Percentiles rank a stretch among this genome's conserved stretches.
These are phyloP conservation scores for Symbiodinium pilosum DNA, from an alignment of 73 alveolate genomes.

Conservation along the genomic window DNA sequence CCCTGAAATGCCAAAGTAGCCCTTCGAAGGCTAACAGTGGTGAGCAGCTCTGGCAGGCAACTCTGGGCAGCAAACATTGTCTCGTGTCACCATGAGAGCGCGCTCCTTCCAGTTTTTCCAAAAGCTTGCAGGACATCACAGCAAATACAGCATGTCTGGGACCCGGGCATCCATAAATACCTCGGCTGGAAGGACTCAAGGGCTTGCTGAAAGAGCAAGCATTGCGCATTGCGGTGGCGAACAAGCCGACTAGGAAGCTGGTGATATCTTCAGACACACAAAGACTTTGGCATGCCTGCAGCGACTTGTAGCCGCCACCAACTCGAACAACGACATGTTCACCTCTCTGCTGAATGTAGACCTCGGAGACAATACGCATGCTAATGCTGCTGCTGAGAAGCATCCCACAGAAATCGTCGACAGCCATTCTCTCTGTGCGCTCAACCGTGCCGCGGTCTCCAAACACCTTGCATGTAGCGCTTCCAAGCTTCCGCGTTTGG, in stretches of 20 bases:
- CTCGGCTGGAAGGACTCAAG: background rate
- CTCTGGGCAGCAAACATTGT: conserved; percentile 32
- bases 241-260: background rate
- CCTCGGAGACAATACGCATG: background rate
- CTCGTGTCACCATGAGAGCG: conserved; percentile 91
- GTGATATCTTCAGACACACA: too few species aligned
- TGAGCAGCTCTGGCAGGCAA: too few species aligned
- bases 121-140: background rate
- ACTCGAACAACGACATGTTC: conserved; percentile 92
- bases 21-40: too few species aligned
- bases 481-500: too few species aligned
- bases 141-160: background rate
- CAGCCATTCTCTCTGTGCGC: background rate
- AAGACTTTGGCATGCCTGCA: conserved; percentile 55
- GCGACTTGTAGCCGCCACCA: conserved; percentile 93
- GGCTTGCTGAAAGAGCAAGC: background rate
- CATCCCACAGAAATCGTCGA: too few species aligned
- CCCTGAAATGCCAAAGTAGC: too few species aligned
- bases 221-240: background rate
- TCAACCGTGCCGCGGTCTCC: conserved; percentile 82
- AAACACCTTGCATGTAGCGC: conserved; percentile 15
- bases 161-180: conserved; percentile 80
- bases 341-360: conserved; percentile 70
- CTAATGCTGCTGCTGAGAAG: background rate
- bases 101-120: conserved; percentile 29